A percentile compares a stretch with the other conserved stretches of the same genome.
Conservation (phyloP, 768 basidiomycete genomes). For the Hericium erinaceus region DNA sequence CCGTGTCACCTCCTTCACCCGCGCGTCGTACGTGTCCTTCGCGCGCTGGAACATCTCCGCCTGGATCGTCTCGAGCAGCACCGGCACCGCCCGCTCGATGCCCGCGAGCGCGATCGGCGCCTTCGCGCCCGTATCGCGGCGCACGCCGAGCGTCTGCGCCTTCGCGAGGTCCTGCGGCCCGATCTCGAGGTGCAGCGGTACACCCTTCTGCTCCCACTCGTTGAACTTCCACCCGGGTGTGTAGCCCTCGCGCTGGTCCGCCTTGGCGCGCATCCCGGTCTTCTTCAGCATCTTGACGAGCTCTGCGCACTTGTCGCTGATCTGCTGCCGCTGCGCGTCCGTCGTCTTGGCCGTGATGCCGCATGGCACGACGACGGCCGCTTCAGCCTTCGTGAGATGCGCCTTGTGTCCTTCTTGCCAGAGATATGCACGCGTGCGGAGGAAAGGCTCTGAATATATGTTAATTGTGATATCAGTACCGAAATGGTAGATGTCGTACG, state of each 20-base stretch:
- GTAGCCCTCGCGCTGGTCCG: constrained; percentile 90
- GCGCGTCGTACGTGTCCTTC: constrained; percentile 58
- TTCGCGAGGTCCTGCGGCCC: constrained; percentile 88
- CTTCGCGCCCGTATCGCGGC: constrained; percentile 77
- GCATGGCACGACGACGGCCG: constrained; percentile 19
- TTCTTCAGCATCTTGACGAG: constrained; percentile 64
- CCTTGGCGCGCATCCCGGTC: constrained; percentile 72
- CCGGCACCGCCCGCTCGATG: constrained; percentile 40
- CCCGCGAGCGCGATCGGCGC: constrained; percentile 40
- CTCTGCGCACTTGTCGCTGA: no score
- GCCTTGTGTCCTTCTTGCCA: constrained; percentile 99
- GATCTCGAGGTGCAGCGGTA: constrained; percentile 93
- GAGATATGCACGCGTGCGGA: constrained; percentile 98
- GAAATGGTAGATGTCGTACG: constrained; percentile 39
- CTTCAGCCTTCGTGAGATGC: constrained; percentile 79
- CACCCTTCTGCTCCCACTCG: constrained; percentile 99
- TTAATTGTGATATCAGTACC: background rate
- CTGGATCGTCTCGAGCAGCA: constrained; percentile 81
- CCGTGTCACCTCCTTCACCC: constrained; percentile 61
- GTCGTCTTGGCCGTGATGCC: no score
- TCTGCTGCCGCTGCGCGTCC: no score
- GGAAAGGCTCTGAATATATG: constrained; percentile 74
- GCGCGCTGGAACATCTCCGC: constrained; percentile 80
- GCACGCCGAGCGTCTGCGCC: constrained; percentile 72
- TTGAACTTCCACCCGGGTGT: constrained; percentile 99